Evolutionary conservation across 2,329 filamentous ascomycete genomes (phyloP).

Genomic region (Tolypocladium sp.): DNA sequence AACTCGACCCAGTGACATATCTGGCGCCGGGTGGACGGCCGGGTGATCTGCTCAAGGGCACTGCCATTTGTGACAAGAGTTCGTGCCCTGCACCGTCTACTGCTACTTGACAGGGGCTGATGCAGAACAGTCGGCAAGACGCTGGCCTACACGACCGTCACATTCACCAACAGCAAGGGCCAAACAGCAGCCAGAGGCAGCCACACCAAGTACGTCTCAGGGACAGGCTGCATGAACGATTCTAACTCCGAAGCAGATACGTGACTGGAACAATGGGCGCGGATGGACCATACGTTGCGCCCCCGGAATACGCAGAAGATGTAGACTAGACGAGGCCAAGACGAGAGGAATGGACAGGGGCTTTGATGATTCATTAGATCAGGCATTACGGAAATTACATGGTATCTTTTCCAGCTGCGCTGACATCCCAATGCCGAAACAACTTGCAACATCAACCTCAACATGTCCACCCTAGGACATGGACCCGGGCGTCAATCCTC

Average conservation of each 20-base stretch:
- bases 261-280: conserved; percentile 28
- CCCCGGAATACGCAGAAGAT: conserved; percentile 22
- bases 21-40: conserved; percentile 47
- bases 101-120: conserved; percentile 2
- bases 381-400: background rate
- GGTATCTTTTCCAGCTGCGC: background rate
- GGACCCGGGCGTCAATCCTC: background rate
- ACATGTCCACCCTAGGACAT: background rate
- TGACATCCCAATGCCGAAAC: background rate
- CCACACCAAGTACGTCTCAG: conserved; percentile 49
- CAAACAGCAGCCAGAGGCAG: conserved; percentile 53
- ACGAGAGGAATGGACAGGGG: background rate
- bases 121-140: conserved; percentile 49
- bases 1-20: conserved; percentile 45
- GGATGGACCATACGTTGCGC: conserved; percentile 26
- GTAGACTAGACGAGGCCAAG: conserved; percentile 15
- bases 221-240: background rate
- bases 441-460: background rate
- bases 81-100: conserved; percentile 8
- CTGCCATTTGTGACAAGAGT: conserved; percentile 55
- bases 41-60: conserved; percentile 46
- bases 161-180: conserved; percentile 49
- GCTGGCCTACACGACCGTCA: conserved; percentile 50
- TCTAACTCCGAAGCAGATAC: conserved; percentile 25
- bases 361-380: background rate